Evolutionary conservation across 2,329 filamentous ascomycete genomes (phyloP), one percentile per base, ranked within the genome.

Genomic region (Fusarium redolens): DNA sequence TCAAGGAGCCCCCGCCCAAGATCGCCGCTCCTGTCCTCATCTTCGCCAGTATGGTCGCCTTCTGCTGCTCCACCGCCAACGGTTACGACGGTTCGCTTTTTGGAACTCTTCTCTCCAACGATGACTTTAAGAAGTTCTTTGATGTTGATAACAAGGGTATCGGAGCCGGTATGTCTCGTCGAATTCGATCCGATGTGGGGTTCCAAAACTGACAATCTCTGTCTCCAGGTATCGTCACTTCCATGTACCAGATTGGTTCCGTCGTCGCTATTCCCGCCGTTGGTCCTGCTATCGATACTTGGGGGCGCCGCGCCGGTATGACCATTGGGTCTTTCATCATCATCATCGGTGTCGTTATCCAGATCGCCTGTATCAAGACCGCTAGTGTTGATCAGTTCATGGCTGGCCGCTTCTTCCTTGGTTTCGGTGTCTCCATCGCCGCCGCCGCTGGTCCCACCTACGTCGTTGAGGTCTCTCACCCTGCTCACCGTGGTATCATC

Each of bases 351-450:
- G 82, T 85, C 20, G 76, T 84, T 45, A 82, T 88, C 55, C 86
- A 87, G 67, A 81, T 81, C 38, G 81, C 83, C 2, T 81, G 82
- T 61, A 66, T 57, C 68, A 79, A 75, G 25, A 45, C 40, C 61
- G 78, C 61, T 13, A 73, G 51, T 9, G 65, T 73, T 7, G 68
- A 70, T n/a, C 84, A 86, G 55, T 87, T 87, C 75, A 85, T 87
- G 79, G 85, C 84, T 50, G 89, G 89, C 8, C 86, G 89, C 9
- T 91, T 91, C 80, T 80, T 91, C 41, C 85, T 91, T 4, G 89
- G 89, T 41, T 91, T 91, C 68, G 86, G 86, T 61, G 85, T 87
- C 58, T 81, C 82, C 25, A 84, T 87, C 60, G 83, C 83, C 22
- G 82, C 84, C 3, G 81, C 84, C 3, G 84, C 85, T 11, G 85